A percentile compares a stretch with the other conserved stretches of the same genome.
These are phyloP conservation scores for Alternaria triticimaculans DNA, from an alignment of 2,329 filamentous ascomycete species.

Conservation along the genomic window DNA sequence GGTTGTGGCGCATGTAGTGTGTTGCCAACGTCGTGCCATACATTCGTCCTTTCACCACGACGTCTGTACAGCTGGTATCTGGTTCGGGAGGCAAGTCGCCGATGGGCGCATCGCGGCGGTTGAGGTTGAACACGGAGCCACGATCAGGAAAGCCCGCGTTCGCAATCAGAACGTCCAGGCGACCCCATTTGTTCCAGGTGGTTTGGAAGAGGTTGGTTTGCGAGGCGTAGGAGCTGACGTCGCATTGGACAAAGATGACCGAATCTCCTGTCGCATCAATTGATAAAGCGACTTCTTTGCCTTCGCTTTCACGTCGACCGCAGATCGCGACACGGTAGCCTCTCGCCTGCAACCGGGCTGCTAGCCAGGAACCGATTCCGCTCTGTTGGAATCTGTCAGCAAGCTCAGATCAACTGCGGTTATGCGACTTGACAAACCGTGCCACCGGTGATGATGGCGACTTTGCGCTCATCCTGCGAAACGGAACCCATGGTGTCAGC, in stretches of 20 bases:
- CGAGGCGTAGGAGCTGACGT: slow-evolving; percentile 57
- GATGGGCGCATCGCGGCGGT: slow-evolving; percentile 28
- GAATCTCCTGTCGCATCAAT: slow-evolving; percentile 33
- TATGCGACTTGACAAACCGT: slow-evolving; percentile 41
- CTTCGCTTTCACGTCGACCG: slow-evolving; percentile 50
- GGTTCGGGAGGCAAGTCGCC: slow-evolving; percentile 53
- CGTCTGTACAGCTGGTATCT: slow-evolving; percentile 54
- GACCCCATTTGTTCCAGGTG: slow-evolving; percentile 54
- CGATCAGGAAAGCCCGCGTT: slow-evolving; percentile 60
- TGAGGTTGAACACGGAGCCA: slow-evolving; percentile 54
- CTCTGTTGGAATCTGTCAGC: slow-evolving; percentile 44
- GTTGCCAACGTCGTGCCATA: slow-evolving; percentile 58
- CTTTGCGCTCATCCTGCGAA: slow-evolving; percentile 24
- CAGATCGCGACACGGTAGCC: slow-evolving; percentile 50
- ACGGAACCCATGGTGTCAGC: slow-evolving; percentile 8
- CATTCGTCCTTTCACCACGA: slow-evolving; percentile 58
- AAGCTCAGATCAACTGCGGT: not conserved
- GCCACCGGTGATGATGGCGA: slow-evolving; percentile 53
- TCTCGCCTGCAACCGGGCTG: slow-evolving; percentile 44
- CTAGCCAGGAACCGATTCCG: slow-evolving; percentile 56
- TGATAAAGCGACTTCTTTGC: slow-evolving; percentile 29
- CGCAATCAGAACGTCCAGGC: slow-evolving; percentile 57
- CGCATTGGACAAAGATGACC: slow-evolving; percentile 53
- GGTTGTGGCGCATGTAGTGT: slow-evolving; percentile 62
- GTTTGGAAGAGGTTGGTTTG: slow-evolving; percentile 53